phyloP scores from a whole-genome alignment of 2,329 filamentous ascomycete genomes.

The Davidsoniella eucalypti region DNA sequence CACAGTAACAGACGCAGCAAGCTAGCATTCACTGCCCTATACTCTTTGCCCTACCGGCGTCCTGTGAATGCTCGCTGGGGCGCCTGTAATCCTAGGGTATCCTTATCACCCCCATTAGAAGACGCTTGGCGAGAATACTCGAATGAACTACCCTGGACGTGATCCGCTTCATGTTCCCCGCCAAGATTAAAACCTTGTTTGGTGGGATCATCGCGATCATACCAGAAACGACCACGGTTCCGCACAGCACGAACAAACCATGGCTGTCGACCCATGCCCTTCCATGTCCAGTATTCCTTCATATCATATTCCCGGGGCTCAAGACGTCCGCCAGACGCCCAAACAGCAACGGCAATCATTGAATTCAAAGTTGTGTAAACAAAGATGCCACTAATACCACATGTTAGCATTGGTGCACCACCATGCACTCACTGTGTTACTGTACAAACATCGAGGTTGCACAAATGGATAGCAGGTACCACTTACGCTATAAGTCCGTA shows the following conservation, averaged over 20 bases:
- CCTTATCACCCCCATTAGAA: slow-evolving; percentile 9
- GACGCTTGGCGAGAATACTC: slow-evolving; percentile 10
- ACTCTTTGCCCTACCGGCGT: not conserved
- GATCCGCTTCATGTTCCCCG: slow-evolving; percentile 2
- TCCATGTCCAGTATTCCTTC: slow-evolving; percentile 41
- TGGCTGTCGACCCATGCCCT: slow-evolving; percentile 29
- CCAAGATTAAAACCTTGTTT: slow-evolving; percentile 13
- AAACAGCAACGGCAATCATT: slow-evolving; percentile 29
- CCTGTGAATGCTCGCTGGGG: slow-evolving; percentile 9
- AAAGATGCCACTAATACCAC: slow-evolving; percentile 31
- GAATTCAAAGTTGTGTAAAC: slow-evolving; percentile 33
- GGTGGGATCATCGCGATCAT: slow-evolving; percentile 8
- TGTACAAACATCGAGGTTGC: not conserved
- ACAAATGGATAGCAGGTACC: slow-evolving; percentile 12
- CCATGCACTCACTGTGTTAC: not conserved
- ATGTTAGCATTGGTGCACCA: slow-evolving; percentile 4
- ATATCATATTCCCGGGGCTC: slow-evolving; percentile 35
- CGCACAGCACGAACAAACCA: slow-evolving; percentile 28
- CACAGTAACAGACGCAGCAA: too few species aligned
- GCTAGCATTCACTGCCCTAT: not conserved
- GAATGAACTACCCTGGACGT: slow-evolving; percentile 9
- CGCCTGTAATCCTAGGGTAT: slow-evolving; percentile 8
- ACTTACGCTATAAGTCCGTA: slow-evolving; percentile 58
- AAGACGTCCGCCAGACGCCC: slow-evolving; percentile 25
- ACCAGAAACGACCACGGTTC: slow-evolving; percentile 9